Percentiles rank a stretch among this genome's conserved stretches.
phyloP scores from a whole-genome alignment of 768 basidiomycete genomes.

The Glaciozyma antarctica region DNA sequence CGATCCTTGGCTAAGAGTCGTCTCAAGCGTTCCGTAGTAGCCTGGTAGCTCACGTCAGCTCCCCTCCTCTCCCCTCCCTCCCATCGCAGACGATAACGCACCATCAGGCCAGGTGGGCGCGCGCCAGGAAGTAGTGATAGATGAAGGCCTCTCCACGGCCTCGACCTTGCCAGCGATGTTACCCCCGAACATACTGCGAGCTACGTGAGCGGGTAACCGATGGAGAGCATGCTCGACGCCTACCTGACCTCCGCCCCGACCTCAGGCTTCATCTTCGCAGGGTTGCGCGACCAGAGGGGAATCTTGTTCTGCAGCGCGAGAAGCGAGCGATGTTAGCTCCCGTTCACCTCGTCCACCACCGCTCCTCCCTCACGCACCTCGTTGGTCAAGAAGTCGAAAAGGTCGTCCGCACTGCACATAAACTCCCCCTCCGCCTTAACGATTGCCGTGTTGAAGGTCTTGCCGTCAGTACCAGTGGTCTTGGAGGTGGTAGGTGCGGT shows the following conservation, averaged over 20 bases:
- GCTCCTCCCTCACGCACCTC: background rate
- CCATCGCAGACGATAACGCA: background rate
- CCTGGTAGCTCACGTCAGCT: slow-evolving; percentile 8
- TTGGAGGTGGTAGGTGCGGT: background rate
- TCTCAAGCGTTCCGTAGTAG: slow-evolving; percentile 32
- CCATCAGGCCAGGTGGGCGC: slow-evolving; percentile 36
- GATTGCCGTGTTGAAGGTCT: slow-evolving; percentile 22
- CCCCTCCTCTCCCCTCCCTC: too few relatives aligned
- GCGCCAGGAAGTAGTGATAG: slow-evolving; percentile 27
- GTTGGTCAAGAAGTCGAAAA: slow-evolving; percentile 34
- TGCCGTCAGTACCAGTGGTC: background rate
- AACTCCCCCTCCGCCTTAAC: slow-evolving; percentile 32
- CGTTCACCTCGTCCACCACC: background rate
- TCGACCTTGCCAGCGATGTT: slow-evolving; percentile 34
- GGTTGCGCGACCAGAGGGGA: slow-evolving; percentile 33
- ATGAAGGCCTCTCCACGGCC: slow-evolving; percentile 22
- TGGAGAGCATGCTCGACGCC: too few relatives aligned
- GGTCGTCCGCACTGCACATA: slow-evolving; percentile 29
- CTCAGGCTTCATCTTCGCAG: slow-evolving; percentile 30
- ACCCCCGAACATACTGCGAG: slow-evolving; percentile 30
- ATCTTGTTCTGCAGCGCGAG: slow-evolving; percentile 14
- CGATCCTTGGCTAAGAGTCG: slow-evolving; percentile 29
- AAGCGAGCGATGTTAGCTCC: background rate
- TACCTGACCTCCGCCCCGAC: slow-evolving; percentile 26
- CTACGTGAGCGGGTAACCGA: too few relatives aligned